These are phyloP conservation scores for Rhodotorula sp. DNA, from an alignment of 1,284 basidiomycete species.

Conservation along the genomic window DNA sequence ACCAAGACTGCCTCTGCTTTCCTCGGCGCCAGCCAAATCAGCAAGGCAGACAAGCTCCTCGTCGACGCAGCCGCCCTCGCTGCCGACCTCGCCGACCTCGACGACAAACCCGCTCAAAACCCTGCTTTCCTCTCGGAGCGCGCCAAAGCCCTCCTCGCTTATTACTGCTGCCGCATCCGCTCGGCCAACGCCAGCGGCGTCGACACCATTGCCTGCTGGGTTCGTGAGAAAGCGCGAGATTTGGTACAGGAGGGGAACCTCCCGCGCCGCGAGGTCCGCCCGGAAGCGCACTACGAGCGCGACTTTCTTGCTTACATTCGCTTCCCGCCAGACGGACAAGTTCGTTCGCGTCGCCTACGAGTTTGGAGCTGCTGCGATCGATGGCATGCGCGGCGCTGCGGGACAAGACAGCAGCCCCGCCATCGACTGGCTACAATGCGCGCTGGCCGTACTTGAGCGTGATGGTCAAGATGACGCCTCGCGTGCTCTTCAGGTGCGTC, in stretches of 20 bases:
- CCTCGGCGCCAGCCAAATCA: neutral
- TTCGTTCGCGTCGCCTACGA: conserved; percentile 5
- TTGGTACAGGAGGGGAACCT: neutral
- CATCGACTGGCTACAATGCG: conserved; percentile 11
- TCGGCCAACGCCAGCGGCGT: neutral
- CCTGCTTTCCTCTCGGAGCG: neutral
- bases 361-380: neutral
- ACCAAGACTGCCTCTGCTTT: conserved; percentile 9
- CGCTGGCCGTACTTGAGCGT: conserved; percentile 12
- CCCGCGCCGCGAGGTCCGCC: conserved; percentile 1
- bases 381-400: no score
- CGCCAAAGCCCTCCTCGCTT: conserved; percentile 9
- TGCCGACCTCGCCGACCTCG: neutral
- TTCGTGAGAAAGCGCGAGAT: neutral
- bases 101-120: neutral
- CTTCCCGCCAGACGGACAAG: neutral
- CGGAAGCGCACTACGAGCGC: no score
- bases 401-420: neutral
- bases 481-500: conserved; percentile 2
- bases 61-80: neutral
- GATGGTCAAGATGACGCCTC: neutral
- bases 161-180: conserved; percentile 18
- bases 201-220: neutral
- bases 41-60: neutral
- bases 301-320: neutral